A percentile compares a stretch with the other conserved stretches of the same genome.
These are phyloP conservation scores for Tulasnella sp. DNA, from an alignment of 768 basidiomycete species.

Conservation along the genomic window DNA sequence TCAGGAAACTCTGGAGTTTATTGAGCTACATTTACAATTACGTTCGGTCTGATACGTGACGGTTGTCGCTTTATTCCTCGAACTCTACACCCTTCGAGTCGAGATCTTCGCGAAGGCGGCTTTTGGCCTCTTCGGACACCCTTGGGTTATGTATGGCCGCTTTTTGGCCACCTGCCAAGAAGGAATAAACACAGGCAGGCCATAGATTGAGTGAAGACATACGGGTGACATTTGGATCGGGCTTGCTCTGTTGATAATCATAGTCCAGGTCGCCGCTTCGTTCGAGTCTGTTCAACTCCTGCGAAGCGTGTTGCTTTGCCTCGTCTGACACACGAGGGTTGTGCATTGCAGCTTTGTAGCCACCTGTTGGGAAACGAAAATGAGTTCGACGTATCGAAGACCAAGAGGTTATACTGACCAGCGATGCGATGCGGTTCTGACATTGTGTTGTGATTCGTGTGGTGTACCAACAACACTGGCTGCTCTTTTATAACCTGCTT, in stretches of 20 bases:
- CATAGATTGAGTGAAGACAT: not conserved
- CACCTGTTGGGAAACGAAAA: not conserved
- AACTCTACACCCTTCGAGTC: conserved; percentile 1
- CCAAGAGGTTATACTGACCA: not conserved
- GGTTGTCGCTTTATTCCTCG: too few relatives aligned
- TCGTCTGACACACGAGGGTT: conserved; percentile 11
- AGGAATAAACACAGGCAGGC: too few relatives aligned
- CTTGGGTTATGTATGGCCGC: conserved; percentile 6
- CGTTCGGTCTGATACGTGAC: too few relatives aligned
- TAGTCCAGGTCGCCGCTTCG: conserved; percentile 5
- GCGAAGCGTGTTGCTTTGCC: conserved; percentile 11
- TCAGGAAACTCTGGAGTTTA: too few relatives aligned
- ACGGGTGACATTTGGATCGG: conserved; percentile 12
- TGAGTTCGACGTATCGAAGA: not conserved
- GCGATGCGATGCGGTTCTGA: conserved; percentile 8
- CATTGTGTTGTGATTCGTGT: too few relatives aligned
- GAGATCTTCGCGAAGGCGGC: not conserved
- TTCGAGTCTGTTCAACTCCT: conserved; percentile 3
- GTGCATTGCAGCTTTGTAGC: conserved; percentile 8
- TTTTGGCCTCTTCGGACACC: conserved; percentile 11
- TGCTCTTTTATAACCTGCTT: too few relatives aligned
- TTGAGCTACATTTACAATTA: too few relatives aligned
- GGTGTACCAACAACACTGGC: too few relatives aligned
- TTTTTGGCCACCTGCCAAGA: not conserved
- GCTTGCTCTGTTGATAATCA: not conserved